These are phyloP conservation scores for Citrus hindsii DNA, from an alignment of 345 rosid species.

Conservation along the genomic window DNA sequence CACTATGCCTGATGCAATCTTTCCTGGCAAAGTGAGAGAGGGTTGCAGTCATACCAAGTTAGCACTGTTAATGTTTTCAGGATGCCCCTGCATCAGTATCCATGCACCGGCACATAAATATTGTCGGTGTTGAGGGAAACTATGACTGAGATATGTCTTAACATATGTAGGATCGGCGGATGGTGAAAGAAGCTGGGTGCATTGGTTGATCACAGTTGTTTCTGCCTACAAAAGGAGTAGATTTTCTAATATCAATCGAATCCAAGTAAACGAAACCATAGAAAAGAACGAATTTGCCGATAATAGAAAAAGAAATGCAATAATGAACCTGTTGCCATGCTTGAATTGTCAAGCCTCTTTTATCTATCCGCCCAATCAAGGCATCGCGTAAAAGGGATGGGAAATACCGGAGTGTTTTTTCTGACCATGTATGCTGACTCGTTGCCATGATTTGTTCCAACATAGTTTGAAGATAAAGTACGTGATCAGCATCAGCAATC, in stretches of 20 bases:
- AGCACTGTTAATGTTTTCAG: slow-evolving; percentile 81
- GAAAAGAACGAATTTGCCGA: neutral
- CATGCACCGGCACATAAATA: slow-evolving; percentile 97
- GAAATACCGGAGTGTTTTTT: slow-evolving; percentile 78
- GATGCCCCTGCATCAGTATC: slow-evolving; percentile 90
- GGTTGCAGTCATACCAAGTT: slow-evolving; percentile 55
- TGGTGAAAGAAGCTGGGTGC: slow-evolving; percentile 84
- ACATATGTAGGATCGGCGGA: slow-evolving; percentile 81
- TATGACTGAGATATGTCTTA: slow-evolving; percentile 68
- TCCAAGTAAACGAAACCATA: neutral
- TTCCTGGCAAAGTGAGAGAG: slow-evolving; percentile 6
- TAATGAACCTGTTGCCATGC: slow-evolving; percentile 76
- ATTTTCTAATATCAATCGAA: slow-evolving; percentile 10
- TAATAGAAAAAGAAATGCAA: neutral
- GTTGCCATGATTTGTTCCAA: slow-evolving; percentile 85
- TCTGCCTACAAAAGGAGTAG: slow-evolving; percentile 54
- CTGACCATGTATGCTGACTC: slow-evolving; percentile 96
- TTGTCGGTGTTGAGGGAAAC: slow-evolving; percentile 81
- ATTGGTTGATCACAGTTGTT: slow-evolving; percentile 85
- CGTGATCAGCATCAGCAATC: slow-evolving; percentile 94
- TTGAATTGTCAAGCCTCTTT: slow-evolving; percentile 67
- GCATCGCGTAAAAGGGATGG: slow-evolving; percentile 79
- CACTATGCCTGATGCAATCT: neutral
- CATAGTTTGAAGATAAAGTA: slow-evolving; percentile 84
- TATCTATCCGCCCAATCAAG: slow-evolving; percentile 61